phyloP scores from a whole-genome alignment of 2,329 filamentous ascomycete species.

The Colletotrichum lindemuthianum region DNA sequence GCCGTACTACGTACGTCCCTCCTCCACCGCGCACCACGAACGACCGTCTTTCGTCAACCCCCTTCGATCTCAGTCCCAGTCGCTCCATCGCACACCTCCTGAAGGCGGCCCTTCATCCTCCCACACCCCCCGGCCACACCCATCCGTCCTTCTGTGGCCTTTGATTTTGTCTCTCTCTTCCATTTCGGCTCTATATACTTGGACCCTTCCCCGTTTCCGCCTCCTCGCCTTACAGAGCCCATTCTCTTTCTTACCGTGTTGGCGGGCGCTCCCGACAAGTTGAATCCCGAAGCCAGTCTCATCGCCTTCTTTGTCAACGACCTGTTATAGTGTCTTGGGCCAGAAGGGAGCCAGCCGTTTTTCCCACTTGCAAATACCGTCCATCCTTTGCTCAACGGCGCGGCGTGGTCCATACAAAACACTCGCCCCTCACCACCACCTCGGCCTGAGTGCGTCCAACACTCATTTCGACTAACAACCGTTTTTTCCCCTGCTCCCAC shows the following conservation, averaged over 20 bases:
- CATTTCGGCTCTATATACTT: conserved; percentile 29
- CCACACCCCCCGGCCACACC: too few relatives aligned
- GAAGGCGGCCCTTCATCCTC: conserved; percentile 3
- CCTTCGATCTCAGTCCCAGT: too few relatives aligned
- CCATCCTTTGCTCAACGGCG: not conserved
- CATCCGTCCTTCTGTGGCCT: not conserved
- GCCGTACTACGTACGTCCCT: too few relatives aligned
- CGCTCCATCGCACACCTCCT: not conserved
- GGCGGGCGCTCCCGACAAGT: conserved; percentile 35
- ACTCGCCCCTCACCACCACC: not conserved
- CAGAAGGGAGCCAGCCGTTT: conserved; percentile 7
- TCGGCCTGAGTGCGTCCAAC: conserved; percentile 11
- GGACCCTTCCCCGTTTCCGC: conserved; percentile 30
- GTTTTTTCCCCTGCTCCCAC: conserved; percentile 12
- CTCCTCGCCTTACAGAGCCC: conserved; percentile 8
- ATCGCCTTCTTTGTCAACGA: conserved; percentile 16
- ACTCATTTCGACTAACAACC: conserved; percentile 26
- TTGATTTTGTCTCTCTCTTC: not conserved
- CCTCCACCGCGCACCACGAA: too few relatives aligned
- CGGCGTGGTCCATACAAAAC: conserved; percentile 9
- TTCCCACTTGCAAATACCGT: conserved; percentile 10
- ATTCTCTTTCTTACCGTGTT: conserved; percentile 25
- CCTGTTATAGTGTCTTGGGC: conserved; percentile 1
- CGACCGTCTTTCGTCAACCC: too few relatives aligned
- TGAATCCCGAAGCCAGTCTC: conserved; percentile 18